phyloP scores from a whole-genome alignment of 2,329 filamentous ascomycete species.

The Plectosphaerella cucumerina region DNA sequence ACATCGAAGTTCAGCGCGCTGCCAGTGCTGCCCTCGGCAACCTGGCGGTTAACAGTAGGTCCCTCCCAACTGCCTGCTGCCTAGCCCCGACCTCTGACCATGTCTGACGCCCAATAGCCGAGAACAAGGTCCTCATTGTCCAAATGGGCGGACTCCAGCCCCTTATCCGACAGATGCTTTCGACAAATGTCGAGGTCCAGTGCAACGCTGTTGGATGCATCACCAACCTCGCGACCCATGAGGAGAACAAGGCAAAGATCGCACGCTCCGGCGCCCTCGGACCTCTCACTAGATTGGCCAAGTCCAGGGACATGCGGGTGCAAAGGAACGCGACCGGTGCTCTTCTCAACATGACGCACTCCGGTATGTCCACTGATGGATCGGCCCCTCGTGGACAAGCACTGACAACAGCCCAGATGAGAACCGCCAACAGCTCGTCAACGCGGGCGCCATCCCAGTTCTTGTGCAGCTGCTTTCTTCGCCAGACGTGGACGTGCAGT shows the following conservation, averaged over 20 bases:
- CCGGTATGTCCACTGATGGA: slow-evolving; percentile 54
- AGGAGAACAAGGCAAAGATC: slow-evolving; percentile 99
- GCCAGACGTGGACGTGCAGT: slow-evolving; percentile 93
- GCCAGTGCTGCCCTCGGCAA: slow-evolving; percentile 95
- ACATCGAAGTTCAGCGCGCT: slow-evolving; percentile 95
- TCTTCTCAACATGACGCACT: slow-evolving; percentile 98
- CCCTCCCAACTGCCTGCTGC: background rate
- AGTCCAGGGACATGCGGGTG: slow-evolving; percentile 97
- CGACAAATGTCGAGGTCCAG: slow-evolving; percentile 94
- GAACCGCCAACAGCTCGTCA: slow-evolving; percentile 95
- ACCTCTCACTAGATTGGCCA: slow-evolving; percentile 85
- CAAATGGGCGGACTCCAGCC: slow-evolving; percentile 84
- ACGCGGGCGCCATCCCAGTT: slow-evolving; percentile 95
- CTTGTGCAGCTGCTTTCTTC: slow-evolving; percentile 93
- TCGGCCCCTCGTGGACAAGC: background rate
- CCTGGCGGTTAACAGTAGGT: slow-evolving; percentile 90
- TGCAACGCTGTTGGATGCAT: slow-evolving; percentile 99
- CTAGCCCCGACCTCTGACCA: too few species aligned
- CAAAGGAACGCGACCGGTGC: slow-evolving; percentile 96
- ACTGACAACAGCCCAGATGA: slow-evolving; percentile 61
- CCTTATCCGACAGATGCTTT: slow-evolving; percentile 97
- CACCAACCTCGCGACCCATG: slow-evolving; percentile 94
- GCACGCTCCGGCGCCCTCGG: slow-evolving; percentile 89
- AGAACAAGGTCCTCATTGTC: slow-evolving; percentile 97
- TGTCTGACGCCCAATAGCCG: slow-evolving; percentile 52